Conservation (phyloP, 2,329 filamentous ascomycete genomes). For the Epicoccum nigrum region DNA sequence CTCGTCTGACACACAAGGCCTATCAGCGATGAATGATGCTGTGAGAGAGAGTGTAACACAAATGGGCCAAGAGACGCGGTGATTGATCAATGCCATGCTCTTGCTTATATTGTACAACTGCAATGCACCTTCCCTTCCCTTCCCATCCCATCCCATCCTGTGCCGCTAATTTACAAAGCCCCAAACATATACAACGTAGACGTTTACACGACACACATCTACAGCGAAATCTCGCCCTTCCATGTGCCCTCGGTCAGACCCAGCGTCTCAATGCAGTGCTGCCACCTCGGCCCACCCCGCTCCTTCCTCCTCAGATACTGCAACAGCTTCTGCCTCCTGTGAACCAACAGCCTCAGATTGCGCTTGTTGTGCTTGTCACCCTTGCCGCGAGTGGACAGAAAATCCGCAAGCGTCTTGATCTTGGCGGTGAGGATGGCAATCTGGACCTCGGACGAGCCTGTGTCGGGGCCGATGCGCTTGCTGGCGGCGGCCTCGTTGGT, state of each 20-base stretch:
- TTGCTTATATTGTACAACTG: constrained; percentile 12
- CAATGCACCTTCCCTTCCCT: constrained; percentile 5
- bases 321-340: constrained; percentile 86
- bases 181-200: background rate
- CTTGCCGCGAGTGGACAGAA: constrained; percentile 71
- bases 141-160: no score
- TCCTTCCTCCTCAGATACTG: constrained; percentile 88
- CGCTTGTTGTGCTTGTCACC: constrained; percentile 95
- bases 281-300: constrained; percentile 88
- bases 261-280: constrained; percentile 80
- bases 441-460: constrained; percentile 96
- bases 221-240: constrained; percentile 85
- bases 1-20: no score
- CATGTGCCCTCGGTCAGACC: constrained; percentile 88
- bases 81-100: background rate
- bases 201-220: constrained; percentile 34
- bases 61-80: no score
- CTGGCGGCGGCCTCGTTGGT: constrained; percentile 36
- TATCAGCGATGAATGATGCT: no score
- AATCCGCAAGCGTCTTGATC: constrained; percentile 79
- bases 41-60: no score
- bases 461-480: constrained; percentile 84
- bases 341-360: constrained; percentile 82
- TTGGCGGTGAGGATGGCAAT: constrained; percentile 93
- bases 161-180: constrained; percentile 12